Evolutionary conservation across 805 yeast species (phyloP).

Genomic region (Gaillardinia entomophila): DNA sequence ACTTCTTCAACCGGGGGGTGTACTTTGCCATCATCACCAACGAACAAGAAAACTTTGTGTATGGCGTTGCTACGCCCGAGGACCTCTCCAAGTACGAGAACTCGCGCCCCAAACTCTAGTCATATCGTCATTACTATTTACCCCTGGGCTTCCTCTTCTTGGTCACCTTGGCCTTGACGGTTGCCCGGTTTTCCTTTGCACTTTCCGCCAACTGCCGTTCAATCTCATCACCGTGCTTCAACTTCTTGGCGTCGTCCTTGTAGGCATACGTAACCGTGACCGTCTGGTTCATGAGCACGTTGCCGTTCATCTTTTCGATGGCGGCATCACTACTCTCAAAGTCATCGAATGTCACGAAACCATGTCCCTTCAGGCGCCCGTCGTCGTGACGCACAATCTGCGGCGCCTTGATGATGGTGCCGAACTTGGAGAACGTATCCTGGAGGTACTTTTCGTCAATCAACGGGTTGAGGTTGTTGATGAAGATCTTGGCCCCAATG

Average conservation of each 20-base stretch:
- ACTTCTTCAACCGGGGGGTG: constrained; percentile 43
- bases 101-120: constrained; percentile 12
- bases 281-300: constrained; percentile 60
- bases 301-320: constrained; percentile 60
- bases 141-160: neutral
- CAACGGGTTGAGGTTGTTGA: constrained; percentile 60
- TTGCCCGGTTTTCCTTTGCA: constrained; percentile 43
- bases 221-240: constrained; percentile 69
- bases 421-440: constrained; percentile 65
- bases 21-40: constrained; percentile 57
- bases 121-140: neutral
- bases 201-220: constrained; percentile 68
- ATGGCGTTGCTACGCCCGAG: constrained; percentile 50
- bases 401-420: constrained; percentile 49
- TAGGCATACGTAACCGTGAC: constrained; percentile 64
- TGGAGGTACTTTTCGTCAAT: constrained; percentile 54
- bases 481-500: constrained; percentile 48
- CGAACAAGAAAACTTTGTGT: constrained; percentile 44
- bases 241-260: constrained; percentile 51
- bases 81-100: constrained; percentile 19
- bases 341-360: constrained; percentile 56
- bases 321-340: constrained; percentile 72
- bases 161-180: neutral
- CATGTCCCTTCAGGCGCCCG: constrained; percentile 56
- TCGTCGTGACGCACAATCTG: constrained; percentile 43